A percentile compares a stretch with the other conserved stretches of the same genome.
Conservation (phyloP, 345 rosid species). For the Sisymbrium altissimum region DNA sequence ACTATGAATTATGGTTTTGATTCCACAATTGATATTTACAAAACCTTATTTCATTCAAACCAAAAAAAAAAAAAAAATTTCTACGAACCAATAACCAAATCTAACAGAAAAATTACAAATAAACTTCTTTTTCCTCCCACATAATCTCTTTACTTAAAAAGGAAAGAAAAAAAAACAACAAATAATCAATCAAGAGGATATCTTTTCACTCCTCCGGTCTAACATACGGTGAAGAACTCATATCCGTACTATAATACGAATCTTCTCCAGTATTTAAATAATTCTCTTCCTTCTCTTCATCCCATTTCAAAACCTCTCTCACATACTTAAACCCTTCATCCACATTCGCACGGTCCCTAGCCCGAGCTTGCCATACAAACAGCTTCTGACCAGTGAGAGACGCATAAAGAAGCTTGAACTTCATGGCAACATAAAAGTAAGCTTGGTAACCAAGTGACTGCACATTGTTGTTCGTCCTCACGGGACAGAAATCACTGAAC, state of each 20-base stretch:
- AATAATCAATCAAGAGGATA: not conserved
- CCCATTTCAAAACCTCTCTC: constrained; percentile 96
- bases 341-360: constrained; percentile 68
- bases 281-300: constrained; percentile 83
- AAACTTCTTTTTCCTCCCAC: not conserved
- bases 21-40: constrained; percentile 1
- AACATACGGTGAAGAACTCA: constrained; percentile 74
- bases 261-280: constrained; percentile 75
- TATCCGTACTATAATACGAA: constrained; percentile 85
- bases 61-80: not conserved
- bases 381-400: constrained; percentile 73
- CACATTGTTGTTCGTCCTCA: constrained; percentile 55
- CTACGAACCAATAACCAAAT: not conserved
- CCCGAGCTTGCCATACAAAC: constrained; percentile 88
- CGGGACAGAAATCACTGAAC: constrained; percentile 83
- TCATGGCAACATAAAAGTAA: constrained; percentile 86
- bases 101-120: not conserved
- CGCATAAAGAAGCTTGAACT: constrained; percentile 87
- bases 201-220: constrained; percentile 25
- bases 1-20: not conserved
- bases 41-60: constrained; percentile 16
- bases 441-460: constrained; percentile 90
- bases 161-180: not conserved
- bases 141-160: not conserved
- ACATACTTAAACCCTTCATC: constrained; percentile 87